phyloP scores from a whole-genome alignment of 345 rosid species.

The Lepidium didymum region DNA sequence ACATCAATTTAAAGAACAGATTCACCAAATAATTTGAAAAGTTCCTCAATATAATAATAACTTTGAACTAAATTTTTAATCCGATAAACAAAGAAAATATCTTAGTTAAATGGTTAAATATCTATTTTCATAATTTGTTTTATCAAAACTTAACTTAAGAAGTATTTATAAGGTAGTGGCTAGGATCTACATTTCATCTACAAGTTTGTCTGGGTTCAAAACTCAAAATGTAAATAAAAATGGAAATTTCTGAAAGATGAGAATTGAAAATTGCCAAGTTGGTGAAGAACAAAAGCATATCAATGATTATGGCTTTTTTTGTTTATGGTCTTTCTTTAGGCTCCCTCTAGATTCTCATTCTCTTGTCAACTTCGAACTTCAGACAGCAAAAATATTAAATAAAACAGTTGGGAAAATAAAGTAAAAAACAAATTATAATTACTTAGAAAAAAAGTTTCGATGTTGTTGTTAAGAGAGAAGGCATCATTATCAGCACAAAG shows the following conservation, averaged over 20 bases:
- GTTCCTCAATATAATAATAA: neutral
- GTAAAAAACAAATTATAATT: neutral
- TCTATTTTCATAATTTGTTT: no score
- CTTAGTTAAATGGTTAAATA: no score
- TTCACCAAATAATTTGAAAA: slow-evolving; percentile 10
- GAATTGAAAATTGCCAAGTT: slow-evolving; percentile 13
- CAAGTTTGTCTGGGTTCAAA: neutral
- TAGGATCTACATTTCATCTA: neutral
- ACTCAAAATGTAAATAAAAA: neutral
- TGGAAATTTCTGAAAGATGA: neutral
- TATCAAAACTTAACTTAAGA: no score
- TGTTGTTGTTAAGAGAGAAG: neutral
- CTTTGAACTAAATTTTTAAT: neutral
- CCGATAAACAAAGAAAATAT: no score
- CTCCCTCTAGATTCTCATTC: slow-evolving; percentile 26
- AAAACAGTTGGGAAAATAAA: neutral
- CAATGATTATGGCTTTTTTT: slow-evolving; percentile 26
- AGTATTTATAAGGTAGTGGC: neutral
- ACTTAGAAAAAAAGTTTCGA: neutral
- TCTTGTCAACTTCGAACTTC: slow-evolving; percentile 22
- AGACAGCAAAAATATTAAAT: slow-evolving; percentile 1
- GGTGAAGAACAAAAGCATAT: slow-evolving; percentile 29
- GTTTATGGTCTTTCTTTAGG: slow-evolving; percentile 10
- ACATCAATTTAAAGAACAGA: slow-evolving; percentile 18
- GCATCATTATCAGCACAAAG: slow-evolving; percentile 7